These are phyloP conservation scores for Plasmodium inui DNA, from an alignment of 169 alveolate species.

Conservation along the genomic window DNA sequence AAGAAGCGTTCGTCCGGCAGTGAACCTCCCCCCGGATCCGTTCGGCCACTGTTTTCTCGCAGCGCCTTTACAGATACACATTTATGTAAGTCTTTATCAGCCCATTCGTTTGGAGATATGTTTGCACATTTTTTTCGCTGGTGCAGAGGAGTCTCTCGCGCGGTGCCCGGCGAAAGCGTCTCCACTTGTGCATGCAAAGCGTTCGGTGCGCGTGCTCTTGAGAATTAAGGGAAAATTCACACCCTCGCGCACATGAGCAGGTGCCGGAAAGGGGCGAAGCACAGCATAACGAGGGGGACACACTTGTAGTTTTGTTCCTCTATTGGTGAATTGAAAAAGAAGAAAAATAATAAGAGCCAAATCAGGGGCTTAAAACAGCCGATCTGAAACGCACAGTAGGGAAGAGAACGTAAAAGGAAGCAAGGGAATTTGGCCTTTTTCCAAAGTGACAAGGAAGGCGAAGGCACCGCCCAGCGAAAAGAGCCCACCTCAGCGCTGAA, in stretches of 20 bases:
- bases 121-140: not conserved
- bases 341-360: slow-evolving; percentile 2
- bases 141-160: not conserved
- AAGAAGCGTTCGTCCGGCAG: not conserved
- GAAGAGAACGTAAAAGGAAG: not conserved
- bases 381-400: not conserved
- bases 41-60: not conserved
- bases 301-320: not conserved
- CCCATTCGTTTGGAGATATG: not conserved
- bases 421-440: not conserved
- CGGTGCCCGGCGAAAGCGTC: not conserved
- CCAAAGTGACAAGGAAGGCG: not conserved
- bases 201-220: not conserved
- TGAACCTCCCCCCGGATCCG: not conserved
- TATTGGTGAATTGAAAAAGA: not conserved
- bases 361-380: not conserved
- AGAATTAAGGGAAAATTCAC: slow-evolving; percentile 15
- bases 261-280: not conserved
- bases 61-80: not conserved
- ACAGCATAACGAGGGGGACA: not conserved
- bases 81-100: not conserved
- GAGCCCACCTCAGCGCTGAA: not conserved
- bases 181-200: not conserved
- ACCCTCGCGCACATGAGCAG: not conserved
- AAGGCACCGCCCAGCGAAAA: not conserved